A percentile compares a stretch with the other conserved stretches of the same genome.
Evolutionary conservation across 306 rosid species (phyloP).

Genomic region (Albizia julibrissin): DNA sequence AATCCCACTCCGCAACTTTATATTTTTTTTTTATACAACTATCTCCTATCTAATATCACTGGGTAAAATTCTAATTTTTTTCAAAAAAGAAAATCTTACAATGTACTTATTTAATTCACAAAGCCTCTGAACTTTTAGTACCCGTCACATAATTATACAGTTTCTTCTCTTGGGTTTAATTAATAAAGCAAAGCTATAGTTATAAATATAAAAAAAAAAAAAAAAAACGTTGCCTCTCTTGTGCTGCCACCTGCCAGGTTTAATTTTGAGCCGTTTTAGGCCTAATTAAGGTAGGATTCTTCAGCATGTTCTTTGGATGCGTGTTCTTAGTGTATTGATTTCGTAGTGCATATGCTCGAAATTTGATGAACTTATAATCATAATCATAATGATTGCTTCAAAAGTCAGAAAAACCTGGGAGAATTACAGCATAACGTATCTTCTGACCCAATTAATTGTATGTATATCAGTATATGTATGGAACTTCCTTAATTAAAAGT

Average conservation of each 20-base stretch:
- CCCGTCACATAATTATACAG: neutral
- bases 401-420: neutral
- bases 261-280: neutral
- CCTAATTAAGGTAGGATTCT: neutral
- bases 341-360: neutral
- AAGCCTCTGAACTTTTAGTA: neutral
- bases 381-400: neutral
- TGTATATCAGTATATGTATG: neutral
- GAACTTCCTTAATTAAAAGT: slow-evolving; percentile 16
- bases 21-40: neutral
- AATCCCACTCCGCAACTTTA: neutral
- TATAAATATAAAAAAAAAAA: neutral
- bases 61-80: too few relatives aligned
- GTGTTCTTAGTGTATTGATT: neutral
- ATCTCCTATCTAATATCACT: neutral
- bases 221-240: neutral
- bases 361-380: neutral
- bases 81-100: neutral
- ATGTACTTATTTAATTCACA: neutral
- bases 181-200: neutral
- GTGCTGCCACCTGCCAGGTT: neutral
- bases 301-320: neutral
- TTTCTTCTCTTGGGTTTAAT: neutral
- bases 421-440: neutral
- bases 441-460: slow-evolving; percentile 3